A percentile compares a stretch with the other conserved stretches of the same genome.
These are phyloP conservation scores for Debaryomyces psychrophilus DNA, from an alignment of 1,139 yeast species.

Conservation along the genomic window DNA sequence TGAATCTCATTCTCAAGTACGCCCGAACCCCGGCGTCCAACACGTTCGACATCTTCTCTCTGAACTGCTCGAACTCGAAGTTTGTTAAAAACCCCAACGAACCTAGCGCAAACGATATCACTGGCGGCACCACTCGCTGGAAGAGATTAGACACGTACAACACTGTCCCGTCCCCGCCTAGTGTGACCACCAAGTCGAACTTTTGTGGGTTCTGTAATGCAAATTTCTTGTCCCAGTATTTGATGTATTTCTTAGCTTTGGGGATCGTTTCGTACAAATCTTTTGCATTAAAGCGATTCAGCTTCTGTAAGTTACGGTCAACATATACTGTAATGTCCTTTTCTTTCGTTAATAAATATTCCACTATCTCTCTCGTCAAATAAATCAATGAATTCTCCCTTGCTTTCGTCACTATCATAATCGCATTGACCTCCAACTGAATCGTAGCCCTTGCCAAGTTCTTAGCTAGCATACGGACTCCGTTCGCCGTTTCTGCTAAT, in stretches of 20 bases:
- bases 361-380: conserved; percentile 75
- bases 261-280: conserved; percentile 45
- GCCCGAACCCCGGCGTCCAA: conserved; percentile 74
- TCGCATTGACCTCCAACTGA: conserved; percentile 65
- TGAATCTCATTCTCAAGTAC: conserved; percentile 78
- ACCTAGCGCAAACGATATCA: conserved; percentile 79
- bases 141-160: conserved; percentile 76
- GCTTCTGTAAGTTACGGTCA: conserved; percentile 61
- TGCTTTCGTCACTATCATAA: conserved; percentile 84
- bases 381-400: conserved; percentile 76
- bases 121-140: conserved; percentile 84
- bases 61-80: conserved; percentile 71
- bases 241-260: conserved; percentile 45
- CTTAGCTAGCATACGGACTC: conserved; percentile 77
- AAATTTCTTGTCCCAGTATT: conserved; percentile 69
- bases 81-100: conserved; percentile 82
- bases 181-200: conserved; percentile 75
- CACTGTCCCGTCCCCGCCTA: conserved; percentile 93
- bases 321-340: conserved; percentile 66
- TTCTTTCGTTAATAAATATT: conserved; percentile 62
- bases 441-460: conserved; percentile 76
- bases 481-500: conserved; percentile 83
- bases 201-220: conserved; percentile 58
- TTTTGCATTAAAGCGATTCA: conserved; percentile 62
- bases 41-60: conserved; percentile 56